Evolutionary conservation across 768 basidiomycete genomes (phyloP).

Genomic region (Guyanaporus albipodus): DNA sequence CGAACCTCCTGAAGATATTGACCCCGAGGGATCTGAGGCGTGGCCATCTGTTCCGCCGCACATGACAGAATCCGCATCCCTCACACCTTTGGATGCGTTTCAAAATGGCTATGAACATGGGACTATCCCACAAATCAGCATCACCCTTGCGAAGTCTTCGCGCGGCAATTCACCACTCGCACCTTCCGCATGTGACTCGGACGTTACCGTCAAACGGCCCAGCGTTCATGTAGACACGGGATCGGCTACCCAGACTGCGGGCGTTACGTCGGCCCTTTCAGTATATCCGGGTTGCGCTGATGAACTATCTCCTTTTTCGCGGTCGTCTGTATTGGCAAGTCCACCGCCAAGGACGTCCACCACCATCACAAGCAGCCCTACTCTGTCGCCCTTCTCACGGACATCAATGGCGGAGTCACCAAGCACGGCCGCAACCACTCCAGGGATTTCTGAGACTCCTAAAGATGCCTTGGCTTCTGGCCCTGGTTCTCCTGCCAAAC

Average conservation of each 20-base stretch:
- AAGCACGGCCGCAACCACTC: conserved; percentile 26
- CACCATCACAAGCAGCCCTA: conserved; percentile 21
- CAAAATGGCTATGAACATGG: conserved; percentile 12
- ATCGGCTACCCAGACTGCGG: conserved; percentile 20
- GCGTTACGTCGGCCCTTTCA: conserved; percentile 10
- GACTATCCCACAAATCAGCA: conserved; percentile 29
- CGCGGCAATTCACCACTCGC: conserved; percentile 27
- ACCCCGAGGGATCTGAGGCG: conserved; percentile 17
- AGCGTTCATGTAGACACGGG: conserved; percentile 30
- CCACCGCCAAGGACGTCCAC: conserved; percentile 25
- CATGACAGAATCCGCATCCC: conserved; percentile 11
- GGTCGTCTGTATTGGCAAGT: conserved; percentile 20
- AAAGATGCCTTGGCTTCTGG: conserved; percentile 10
- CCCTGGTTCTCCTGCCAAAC: conserved; percentile 18
- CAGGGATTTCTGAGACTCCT: conserved; percentile 18
- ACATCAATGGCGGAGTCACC: conserved; percentile 24
- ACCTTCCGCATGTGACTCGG: conserved; percentile 26
- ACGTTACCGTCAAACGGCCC: conserved; percentile 22
- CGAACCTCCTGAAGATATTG: conserved; percentile 29
- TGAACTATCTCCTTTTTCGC: conserved; percentile 22
- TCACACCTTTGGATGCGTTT: conserved; percentile 11
- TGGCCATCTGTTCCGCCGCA: conserved; percentile 12
- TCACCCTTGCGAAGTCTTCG: conserved; percentile 29
- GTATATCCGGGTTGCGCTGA: conserved; percentile 14
- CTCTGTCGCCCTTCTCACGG: conserved; percentile 29